Percentiles rank a stretch among this genome's conserved stretches.
Conservation (phyloP, 2,329 filamentous ascomycete genomes). For the Elsinoe necatrix region DNA sequence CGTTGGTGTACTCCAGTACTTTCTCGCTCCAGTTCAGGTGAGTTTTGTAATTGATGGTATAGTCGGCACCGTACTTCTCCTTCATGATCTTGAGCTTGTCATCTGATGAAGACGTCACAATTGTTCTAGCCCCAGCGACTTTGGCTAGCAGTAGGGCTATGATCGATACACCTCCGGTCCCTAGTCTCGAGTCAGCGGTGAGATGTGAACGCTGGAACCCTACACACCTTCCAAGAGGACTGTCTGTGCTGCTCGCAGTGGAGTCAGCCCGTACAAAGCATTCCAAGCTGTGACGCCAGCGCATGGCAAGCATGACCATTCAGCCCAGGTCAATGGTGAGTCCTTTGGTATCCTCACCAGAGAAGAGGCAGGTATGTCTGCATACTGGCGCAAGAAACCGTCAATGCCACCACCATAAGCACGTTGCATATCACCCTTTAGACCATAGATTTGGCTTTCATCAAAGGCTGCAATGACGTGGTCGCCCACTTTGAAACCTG, state of each 20-base stretch:
- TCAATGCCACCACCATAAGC: constrained; percentile 54
- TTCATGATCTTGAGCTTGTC: constrained; percentile 37
- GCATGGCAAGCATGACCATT: constrained; percentile 21
- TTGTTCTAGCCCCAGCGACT: constrained; percentile 38
- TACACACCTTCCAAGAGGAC: constrained; percentile 20
- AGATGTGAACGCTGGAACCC: neutral
- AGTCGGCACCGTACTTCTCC: constrained; percentile 46
- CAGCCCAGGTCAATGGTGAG: constrained; percentile 15
- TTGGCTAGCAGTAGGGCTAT: constrained; percentile 31
- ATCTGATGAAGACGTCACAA: constrained; percentile 22
- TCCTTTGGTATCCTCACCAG: constrained; percentile 47
- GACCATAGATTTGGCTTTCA: constrained; percentile 41
- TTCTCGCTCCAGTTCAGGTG: constrained; percentile 52
- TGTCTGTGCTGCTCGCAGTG: constrained; percentile 21
- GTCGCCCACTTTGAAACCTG: constrained; percentile 42
- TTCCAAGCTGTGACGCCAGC: constrained; percentile 22
- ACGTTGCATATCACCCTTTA: constrained; percentile 31
- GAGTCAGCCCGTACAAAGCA: constrained; percentile 21
- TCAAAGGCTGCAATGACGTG: constrained; percentile 48
- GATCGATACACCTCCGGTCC: constrained; percentile 21
- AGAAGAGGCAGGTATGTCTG: constrained; percentile 49
- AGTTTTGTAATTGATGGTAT: constrained; percentile 54
- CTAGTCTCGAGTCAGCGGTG: neutral
- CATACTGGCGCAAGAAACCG: constrained; percentile 52
- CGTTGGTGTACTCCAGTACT: constrained; percentile 41